Evolutionary conservation across 371 early-diverging fungal genomes (phyloP).

Genomic region (Actinomortierella ambigua): DNA sequence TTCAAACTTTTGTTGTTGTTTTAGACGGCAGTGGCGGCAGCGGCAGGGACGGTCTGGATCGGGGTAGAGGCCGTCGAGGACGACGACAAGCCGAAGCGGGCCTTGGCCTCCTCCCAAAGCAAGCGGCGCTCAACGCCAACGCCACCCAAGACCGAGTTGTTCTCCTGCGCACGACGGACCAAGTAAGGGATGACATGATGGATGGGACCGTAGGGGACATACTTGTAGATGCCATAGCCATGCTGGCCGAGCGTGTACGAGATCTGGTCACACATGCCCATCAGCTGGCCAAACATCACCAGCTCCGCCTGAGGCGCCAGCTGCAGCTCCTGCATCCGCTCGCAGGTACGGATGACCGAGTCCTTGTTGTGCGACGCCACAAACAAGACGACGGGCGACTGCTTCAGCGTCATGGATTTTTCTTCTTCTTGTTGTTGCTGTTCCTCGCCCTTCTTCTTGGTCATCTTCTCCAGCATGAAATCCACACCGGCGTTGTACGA

Average conservation of each 20-base stretch:
- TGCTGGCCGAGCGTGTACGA: slow-evolving; percentile 76
- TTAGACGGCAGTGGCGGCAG: slow-evolving; percentile 37
- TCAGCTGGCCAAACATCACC: slow-evolving; percentile 93
- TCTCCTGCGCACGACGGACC: slow-evolving; percentile 95
- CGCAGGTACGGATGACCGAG: slow-evolving; percentile 71
- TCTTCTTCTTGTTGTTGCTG: slow-evolving; percentile 33
- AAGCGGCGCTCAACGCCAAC: slow-evolving; percentile 53
- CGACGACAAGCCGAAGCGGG: slow-evolving; percentile 10
- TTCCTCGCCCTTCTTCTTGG: slow-evolving; percentile 2
- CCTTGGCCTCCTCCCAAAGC: slow-evolving; percentile 58
- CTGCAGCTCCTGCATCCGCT: slow-evolving; percentile 66
- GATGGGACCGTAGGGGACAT: slow-evolving; percentile 92
- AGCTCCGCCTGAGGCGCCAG: slow-evolving; percentile 61
- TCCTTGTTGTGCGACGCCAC: slow-evolving; percentile 94
- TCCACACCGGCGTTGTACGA: slow-evolving; percentile 84
- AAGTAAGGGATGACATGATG: slow-evolving; percentile 94
- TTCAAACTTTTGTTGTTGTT: background rate
- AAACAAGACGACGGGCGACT: slow-evolving; percentile 71
- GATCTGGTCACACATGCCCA: slow-evolving; percentile 87
- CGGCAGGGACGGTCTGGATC: slow-evolving; percentile 27
- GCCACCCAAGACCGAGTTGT: slow-evolving; percentile 74
- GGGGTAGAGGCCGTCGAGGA: slow-evolving; percentile 27
- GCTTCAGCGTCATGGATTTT: slow-evolving; percentile 40
- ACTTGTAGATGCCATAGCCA: slow-evolving; percentile 88
- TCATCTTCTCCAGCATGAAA: slow-evolving; percentile 68